These are phyloP conservation scores for Paraphaeosphaeria minitans DNA, from an alignment of 2,329 filamentous ascomycete species.

Conservation along the genomic window DNA sequence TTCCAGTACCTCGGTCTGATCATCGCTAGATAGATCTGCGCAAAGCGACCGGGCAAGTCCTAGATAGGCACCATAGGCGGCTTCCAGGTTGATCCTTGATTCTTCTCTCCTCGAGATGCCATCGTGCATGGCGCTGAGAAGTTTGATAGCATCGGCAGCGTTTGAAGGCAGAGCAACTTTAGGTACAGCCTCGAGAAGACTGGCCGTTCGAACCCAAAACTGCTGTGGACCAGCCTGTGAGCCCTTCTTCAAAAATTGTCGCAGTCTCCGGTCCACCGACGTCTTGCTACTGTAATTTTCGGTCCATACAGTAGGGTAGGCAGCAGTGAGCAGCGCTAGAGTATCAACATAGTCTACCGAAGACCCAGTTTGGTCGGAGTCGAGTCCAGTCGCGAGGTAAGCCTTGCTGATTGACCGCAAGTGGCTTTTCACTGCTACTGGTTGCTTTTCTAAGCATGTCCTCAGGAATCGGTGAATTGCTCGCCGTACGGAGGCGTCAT, in stretches of 20 bases:
- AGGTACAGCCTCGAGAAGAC: slow-evolving; percentile 65
- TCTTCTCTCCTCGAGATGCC: slow-evolving; percentile 79
- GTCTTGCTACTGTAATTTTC: slow-evolving; percentile 64
- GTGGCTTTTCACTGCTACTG: slow-evolving; percentile 41
- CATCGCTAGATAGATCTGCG: slow-evolving; percentile 50
- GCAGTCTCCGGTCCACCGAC: slow-evolving; percentile 62
- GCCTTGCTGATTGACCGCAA: slow-evolving; percentile 65
- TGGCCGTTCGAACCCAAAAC: slow-evolving; percentile 74
- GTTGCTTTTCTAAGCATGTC: slow-evolving; percentile 56
- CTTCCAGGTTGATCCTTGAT: slow-evolving; percentile 66
- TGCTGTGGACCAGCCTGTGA: slow-evolving; percentile 75
- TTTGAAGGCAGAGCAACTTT: slow-evolving; percentile 59
- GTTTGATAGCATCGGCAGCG: slow-evolving; percentile 60
- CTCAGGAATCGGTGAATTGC: slow-evolving; percentile 63
- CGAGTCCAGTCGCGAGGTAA: slow-evolving; percentile 77
- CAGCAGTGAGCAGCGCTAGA: slow-evolving; percentile 68
- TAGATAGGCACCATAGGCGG: slow-evolving; percentile 79
- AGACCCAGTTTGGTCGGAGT: slow-evolving; percentile 74
- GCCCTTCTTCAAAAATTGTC: slow-evolving; percentile 77
- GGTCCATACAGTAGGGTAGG: slow-evolving; percentile 75
- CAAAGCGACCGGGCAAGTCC: slow-evolving; percentile 60
- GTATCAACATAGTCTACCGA: slow-evolving; percentile 72
- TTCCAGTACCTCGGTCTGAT: slow-evolving; percentile 52
- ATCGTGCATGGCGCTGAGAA: slow-evolving; percentile 70
- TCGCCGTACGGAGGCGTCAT: slow-evolving; percentile 63